These are phyloP conservation scores for Fusarium odoratissimum DNA, from an alignment of 2,329 filamentous ascomycete species.

Conservation along the genomic window DNA sequence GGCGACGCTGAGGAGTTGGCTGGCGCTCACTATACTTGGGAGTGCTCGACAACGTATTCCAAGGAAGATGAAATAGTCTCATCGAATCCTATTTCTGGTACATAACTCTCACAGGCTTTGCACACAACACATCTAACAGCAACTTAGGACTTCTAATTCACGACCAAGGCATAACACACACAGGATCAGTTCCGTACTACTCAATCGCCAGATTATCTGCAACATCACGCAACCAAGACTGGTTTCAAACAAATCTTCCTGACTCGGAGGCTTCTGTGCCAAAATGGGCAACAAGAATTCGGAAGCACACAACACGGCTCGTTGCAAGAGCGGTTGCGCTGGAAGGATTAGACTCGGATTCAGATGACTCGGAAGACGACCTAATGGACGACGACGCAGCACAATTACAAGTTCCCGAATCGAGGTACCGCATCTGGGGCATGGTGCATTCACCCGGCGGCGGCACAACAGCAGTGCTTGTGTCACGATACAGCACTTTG, in stretches of 20 bases:
- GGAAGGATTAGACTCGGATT: slow-evolving; percentile 50
- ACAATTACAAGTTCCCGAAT: slow-evolving; percentile 58
- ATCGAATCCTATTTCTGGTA: slow-evolving; percentile 47
- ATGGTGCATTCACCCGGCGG: slow-evolving; percentile 64
- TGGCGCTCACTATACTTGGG: slow-evolving; percentile 53
- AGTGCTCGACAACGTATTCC: slow-evolving; percentile 61
- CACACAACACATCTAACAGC: slow-evolving; percentile 1
- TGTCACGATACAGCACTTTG: slow-evolving; percentile 61
- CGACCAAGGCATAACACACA: slow-evolving; percentile 40
- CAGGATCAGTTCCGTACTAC: slow-evolving; percentile 57
- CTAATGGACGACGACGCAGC: slow-evolving; percentile 48
- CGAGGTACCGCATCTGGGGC: slow-evolving; percentile 65
- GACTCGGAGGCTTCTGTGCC: slow-evolving; percentile 42
- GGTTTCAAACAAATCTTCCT: slow-evolving; percentile 64
- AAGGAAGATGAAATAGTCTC: slow-evolving; percentile 47
- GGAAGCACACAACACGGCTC: slow-evolving; percentile 56
- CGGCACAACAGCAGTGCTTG: slow-evolving; percentile 62
- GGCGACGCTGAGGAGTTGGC: slow-evolving; percentile 39
- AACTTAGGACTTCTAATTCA: slow-evolving; percentile 60
- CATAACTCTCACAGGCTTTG: background rate
- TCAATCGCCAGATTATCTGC: slow-evolving; percentile 65
- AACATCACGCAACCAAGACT: slow-evolving; percentile 61
- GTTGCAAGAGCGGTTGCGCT: slow-evolving; percentile 60
- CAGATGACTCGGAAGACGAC: slow-evolving; percentile 48
- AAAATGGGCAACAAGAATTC: slow-evolving; percentile 63